Percentiles rank a stretch among this genome's conserved stretches.
These are phyloP conservation scores for Rhynchospora pubera DNA, from an alignment of 176 grass and related monocot genomes.

Conservation along the genomic window DNA sequence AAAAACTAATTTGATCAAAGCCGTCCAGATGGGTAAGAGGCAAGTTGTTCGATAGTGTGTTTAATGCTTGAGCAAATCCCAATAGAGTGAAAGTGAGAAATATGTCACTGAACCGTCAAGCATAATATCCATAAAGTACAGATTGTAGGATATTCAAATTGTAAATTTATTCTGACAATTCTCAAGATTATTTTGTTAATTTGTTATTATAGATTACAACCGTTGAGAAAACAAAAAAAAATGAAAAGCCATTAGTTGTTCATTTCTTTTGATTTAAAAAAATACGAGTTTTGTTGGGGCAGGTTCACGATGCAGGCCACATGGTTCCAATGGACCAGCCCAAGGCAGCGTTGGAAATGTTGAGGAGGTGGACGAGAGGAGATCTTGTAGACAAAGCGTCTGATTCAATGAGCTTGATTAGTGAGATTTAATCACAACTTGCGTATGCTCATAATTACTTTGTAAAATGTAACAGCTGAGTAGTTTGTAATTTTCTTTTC, in stretches of 20 bases:
- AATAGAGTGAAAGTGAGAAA: background rate
- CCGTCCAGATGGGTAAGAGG: no score
- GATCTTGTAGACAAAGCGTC: constrained; percentile 25
- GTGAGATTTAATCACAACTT: constrained; percentile 4
- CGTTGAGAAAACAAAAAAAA: background rate
- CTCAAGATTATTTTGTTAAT: background rate
- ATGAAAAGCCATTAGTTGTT: background rate
- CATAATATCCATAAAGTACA: background rate
- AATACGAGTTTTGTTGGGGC: background rate
- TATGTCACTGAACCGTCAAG: background rate
- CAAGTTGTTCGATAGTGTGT: background rate
- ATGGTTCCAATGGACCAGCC: constrained; percentile 99
- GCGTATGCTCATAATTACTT: background rate
- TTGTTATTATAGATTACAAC: background rate
- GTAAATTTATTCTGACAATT: background rate
- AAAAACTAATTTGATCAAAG: no score
- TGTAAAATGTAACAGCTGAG: background rate
- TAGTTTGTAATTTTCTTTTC: background rate
- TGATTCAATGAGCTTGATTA: background rate
- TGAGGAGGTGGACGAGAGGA: constrained; percentile 65
- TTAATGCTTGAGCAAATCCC: background rate
- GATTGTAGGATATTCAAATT: background rate
- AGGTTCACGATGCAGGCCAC: constrained; percentile 84
- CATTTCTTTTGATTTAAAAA: background rate
- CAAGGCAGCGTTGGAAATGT: constrained; percentile 80